phyloP scores from a whole-genome alignment of 208 protist species.

The Acanthamoeba castellanii region DNA sequence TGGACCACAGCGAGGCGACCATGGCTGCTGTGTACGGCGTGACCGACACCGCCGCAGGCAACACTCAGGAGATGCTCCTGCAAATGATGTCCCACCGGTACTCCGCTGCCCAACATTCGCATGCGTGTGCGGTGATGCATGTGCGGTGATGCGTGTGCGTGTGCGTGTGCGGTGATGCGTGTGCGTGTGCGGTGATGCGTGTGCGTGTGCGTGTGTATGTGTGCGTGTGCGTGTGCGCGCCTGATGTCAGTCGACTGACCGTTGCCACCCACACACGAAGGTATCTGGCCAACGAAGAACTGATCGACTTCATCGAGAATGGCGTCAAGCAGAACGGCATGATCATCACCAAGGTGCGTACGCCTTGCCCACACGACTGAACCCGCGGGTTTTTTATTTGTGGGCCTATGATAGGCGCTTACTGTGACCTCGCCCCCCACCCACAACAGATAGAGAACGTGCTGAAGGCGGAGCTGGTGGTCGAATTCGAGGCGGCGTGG shows the following conservation, averaged over 20 bases:
- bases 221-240: neutral
- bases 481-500: constrained; percentile 39
- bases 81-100: constrained; percentile 28
- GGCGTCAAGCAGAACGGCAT: constrained; percentile 48
- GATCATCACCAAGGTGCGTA: constrained; percentile 14
- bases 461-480: constrained; percentile 48
- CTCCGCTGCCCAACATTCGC: neutral
- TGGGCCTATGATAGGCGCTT: too few species aligned
- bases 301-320: constrained; percentile 51
- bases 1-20: constrained; percentile 1
- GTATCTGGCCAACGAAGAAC: neutral
- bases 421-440: too few species aligned
- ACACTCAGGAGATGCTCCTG: constrained; percentile 40
- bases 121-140: too few species aligned
- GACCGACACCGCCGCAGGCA: neutral
- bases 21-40: neutral
- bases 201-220: too few species aligned
- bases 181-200: too few species aligned
- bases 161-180: too few species aligned
- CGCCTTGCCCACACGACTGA: neutral
- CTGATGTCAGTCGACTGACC: too few species aligned
- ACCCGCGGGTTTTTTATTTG: neutral
- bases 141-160: too few species aligned
- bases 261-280: neutral
- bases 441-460: constrained; percentile 16